Evolutionary conservation across 2,329 filamentous ascomycete species (phyloP), one percentile per base, ranked within the genome.

Genomic region (Claviceps spartinae): DNA sequence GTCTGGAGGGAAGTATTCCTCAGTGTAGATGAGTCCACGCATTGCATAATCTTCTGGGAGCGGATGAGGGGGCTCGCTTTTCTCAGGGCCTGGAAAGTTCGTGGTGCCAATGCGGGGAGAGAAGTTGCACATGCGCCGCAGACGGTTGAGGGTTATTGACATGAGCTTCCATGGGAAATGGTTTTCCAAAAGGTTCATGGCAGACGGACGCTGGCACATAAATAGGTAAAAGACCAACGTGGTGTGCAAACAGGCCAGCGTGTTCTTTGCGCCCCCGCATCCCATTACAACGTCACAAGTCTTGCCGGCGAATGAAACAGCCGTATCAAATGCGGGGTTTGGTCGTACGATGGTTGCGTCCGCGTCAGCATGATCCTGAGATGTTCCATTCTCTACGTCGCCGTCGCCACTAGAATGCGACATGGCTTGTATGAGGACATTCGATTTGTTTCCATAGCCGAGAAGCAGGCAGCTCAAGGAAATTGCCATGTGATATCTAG

Each of bases 1-100:
- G 0, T 71, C 67, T 0, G 64, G 52, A 0, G 82, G 81, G 50
- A 78, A 82, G 52, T 83, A 83, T 11, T 71, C 69, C 2, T 79
- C 72, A 0, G 74, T 69, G 69, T 80, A 86, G 1, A 81, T 62
- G 1, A 86, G 67, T 0, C 85, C 85, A 1, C 82, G 72, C 52
- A 87, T 73, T 0, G 77, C 72, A 56, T 79, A 86, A 54, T 89
- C 85, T 48, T 88, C 85, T 0, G 83, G 82, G 0, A 88, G 62
- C 0, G 84, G 83, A 1, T 74, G 69, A 1, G 71, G 71, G 0
- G 71, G 62, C 1, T 66, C 65, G 34, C 70, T 65, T 41, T 68
- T 69, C 2, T 69, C 70, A 2, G 69, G 67, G 1, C 66, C 61
- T 0, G 78, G 77, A 52, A 85, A 81, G 0, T 65, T 60, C 1